Percentiles rank a stretch among this genome's conserved stretches.
Conservation (phyloP, 306 rosid species). For the Mucuna pruriens region DNA sequence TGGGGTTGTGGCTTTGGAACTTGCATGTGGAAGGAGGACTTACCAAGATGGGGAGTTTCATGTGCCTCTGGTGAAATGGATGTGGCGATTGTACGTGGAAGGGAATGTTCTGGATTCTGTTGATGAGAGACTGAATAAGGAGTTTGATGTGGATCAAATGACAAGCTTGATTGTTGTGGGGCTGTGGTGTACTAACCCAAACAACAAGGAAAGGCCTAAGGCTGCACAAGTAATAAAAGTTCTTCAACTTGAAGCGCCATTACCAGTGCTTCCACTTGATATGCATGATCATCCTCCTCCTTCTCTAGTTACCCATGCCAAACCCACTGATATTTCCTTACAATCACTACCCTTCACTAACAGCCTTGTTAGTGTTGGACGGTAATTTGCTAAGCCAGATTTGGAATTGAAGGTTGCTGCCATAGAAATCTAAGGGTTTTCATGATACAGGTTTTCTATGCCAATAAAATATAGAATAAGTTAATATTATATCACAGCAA, state of each 20-base stretch:
- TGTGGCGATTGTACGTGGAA: constrained; percentile 30
- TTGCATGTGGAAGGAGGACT: constrained; percentile 56
- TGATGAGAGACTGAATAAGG: constrained; percentile 33
- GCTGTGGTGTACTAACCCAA: constrained; percentile 27
- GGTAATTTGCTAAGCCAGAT: too few species aligned
- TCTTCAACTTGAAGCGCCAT: constrained; percentile 34
- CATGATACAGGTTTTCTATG: too few species aligned
- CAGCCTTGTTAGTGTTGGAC: background rate
- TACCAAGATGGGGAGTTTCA: constrained; percentile 34
- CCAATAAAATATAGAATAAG: too few species aligned
- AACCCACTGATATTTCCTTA: too few species aligned
- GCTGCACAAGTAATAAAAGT: constrained; percentile 45
- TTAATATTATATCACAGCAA: too few species aligned
- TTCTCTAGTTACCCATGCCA: too few species aligned
- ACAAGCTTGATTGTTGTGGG: constrained; percentile 10
- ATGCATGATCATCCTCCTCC: background rate
- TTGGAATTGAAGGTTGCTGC: too few species aligned
- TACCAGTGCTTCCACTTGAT: constrained; percentile 39
- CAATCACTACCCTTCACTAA: background rate
- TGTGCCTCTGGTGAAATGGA: constrained; percentile 24
- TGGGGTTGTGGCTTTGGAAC: constrained; percentile 60
- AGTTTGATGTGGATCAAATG: constrained; percentile 37
- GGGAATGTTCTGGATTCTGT: constrained; percentile 35
- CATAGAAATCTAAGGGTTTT: too few species aligned
- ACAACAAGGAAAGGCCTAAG: constrained; percentile 40